Conservation (phyloP, 257 asterid species). For the Solanum rostratum region DNA sequence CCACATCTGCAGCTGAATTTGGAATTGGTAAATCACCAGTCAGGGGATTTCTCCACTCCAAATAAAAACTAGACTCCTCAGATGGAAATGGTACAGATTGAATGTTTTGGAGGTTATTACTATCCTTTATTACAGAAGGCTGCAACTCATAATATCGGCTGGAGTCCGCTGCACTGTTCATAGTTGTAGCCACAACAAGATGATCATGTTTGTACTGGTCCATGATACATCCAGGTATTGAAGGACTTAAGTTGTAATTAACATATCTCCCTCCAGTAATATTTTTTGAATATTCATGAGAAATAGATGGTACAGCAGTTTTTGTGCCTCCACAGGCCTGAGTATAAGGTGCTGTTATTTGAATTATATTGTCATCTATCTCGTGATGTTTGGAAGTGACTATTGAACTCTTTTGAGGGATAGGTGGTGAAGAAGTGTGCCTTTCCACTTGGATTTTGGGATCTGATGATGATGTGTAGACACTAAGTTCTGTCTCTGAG, state of each 20-base stretch:
- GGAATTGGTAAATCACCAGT: constrained; percentile 6
- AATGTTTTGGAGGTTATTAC: constrained; percentile 11
- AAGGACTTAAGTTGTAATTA: constrained; percentile 9
- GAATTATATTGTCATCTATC: constrained; percentile 9
- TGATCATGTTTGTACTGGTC: constrained; percentile 10
- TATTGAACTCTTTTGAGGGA: background rate
- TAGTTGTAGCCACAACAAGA: background rate
- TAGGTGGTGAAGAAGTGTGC: background rate
- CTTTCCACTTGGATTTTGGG: background rate
- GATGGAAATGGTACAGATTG: constrained; percentile 5
- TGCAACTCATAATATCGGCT: constrained; percentile 6
- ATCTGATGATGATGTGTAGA: constrained; percentile 3
- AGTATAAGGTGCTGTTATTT: background rate
- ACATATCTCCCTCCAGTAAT: constrained; percentile 7
- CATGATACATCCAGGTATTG: background rate
- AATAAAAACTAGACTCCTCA: constrained; percentile 8
- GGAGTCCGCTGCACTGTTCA: background rate
- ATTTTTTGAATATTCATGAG: constrained; percentile 14
- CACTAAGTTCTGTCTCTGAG: background rate
- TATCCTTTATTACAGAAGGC: constrained; percentile 5
- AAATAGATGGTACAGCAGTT: constrained; percentile 11
- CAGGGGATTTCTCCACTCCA: constrained; percentile 1
- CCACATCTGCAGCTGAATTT: background rate
- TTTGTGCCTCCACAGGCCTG: constrained; percentile 9
- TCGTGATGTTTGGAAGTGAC: background rate